phyloP scores from a whole-genome alignment of 164 flowering plant genomes.

The Sextonia rubra region DNA sequence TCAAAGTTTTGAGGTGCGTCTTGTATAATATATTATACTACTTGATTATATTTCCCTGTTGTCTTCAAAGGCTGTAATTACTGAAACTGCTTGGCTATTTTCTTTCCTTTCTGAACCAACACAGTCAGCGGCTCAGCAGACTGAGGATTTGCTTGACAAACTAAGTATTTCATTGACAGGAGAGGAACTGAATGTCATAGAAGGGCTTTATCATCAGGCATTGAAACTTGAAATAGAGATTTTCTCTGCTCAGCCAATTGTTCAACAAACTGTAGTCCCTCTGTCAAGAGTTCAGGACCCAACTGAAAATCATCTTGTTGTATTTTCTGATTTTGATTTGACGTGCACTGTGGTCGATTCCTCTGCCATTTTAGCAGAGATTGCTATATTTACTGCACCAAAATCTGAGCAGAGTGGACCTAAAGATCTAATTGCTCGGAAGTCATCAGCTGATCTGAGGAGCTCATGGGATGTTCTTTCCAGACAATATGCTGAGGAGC shows the following conservation, averaged over 20 bases:
- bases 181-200: conserved; percentile 86
- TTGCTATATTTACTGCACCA: conserved; percentile 83
- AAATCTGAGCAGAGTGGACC: conserved; percentile 50
- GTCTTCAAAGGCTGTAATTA: not conserved
- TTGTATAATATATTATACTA: conserved; percentile 3
- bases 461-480: conserved; percentile 77
- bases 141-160: conserved; percentile 86
- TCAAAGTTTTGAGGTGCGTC: conserved; percentile 66
- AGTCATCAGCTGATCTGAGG: conserved; percentile 72
- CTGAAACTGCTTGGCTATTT: not conserved
- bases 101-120: not conserved
- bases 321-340: conserved; percentile 96
- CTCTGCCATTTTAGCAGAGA: conserved; percentile 93
- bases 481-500: conserved; percentile 76
- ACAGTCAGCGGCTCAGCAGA: conserved; percentile 69
- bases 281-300: conserved; percentile 49
- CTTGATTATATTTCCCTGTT: not conserved
- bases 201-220: conserved; percentile 89
- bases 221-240: conserved; percentile 85
- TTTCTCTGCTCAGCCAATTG: conserved; percentile 69
- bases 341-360: conserved; percentile 95
- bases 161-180: conserved; percentile 90
- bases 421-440: conserved; percentile 43
- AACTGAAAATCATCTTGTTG: conserved; percentile 40
- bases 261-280: conserved; percentile 64